phyloP scores from a whole-genome alignment of 495 filamentous ascomycete genomes.

The Neurospora cerealis region DNA sequence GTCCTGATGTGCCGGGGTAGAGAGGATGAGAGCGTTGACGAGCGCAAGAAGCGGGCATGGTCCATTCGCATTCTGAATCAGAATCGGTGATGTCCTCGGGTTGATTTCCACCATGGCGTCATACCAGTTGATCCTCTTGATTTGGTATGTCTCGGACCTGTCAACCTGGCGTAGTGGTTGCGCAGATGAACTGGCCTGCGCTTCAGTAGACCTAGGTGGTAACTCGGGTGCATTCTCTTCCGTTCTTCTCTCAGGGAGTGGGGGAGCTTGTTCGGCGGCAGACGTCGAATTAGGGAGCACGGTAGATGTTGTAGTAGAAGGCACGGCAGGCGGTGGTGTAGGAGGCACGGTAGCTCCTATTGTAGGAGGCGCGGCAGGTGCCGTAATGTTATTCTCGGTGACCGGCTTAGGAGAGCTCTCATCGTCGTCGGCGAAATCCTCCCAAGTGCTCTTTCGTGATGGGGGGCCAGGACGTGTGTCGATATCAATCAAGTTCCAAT shows the following conservation, averaged over 20 bases:
- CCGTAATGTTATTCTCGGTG: background rate
- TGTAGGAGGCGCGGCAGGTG: background rate
- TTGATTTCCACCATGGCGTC: conserved; percentile 29
- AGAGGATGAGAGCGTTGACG: conserved; percentile 82
- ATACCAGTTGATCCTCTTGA: conserved; percentile 37
- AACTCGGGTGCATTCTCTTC: conserved; percentile 22
- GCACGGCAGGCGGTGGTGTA: background rate
- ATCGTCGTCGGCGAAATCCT: conserved; percentile 24
- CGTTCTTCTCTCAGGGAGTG: conserved; percentile 1
- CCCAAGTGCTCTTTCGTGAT: conserved; percentile 29
- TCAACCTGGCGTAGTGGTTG: conserved; percentile 27
- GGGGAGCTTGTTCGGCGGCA: background rate
- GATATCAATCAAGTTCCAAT: conserved; percentile 41
- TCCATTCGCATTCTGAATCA: conserved; percentile 88
- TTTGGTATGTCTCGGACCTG: conserved; percentile 38
- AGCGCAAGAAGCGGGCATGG: conserved; percentile 89
- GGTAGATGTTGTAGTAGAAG: background rate
- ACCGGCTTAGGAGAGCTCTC: conserved; percentile 13
- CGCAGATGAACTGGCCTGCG: conserved; percentile 11
- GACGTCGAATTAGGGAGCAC: background rate
- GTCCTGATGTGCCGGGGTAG: conserved; percentile 49
- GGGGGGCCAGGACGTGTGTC: conserved; percentile 24
- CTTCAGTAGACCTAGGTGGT: conserved; percentile 27
- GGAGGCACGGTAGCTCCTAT: background rate
- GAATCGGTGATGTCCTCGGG: conserved; percentile 54